Evolutionary conservation across 106 monocot genomes (phyloP), one percentile per base, ranked within the genome.

Genomic region (Allium fistulosum): DNA sequence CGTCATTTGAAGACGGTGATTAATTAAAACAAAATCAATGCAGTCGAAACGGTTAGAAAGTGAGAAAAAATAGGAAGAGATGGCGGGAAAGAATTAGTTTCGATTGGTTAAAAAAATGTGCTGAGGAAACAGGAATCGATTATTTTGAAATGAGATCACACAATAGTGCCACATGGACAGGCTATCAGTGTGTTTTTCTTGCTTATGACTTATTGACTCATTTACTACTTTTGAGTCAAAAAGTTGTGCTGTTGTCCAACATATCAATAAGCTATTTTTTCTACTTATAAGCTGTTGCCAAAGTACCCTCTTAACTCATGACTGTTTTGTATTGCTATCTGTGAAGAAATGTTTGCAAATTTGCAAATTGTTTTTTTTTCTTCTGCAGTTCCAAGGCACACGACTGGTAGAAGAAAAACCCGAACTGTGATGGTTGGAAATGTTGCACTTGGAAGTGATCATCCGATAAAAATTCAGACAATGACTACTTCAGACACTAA

Each of bases 401-500:
- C 79, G 65, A 90, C 93, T 17, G 79, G 87, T 11, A 80, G 99
- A 74, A 87, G 99, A 74, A 99, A 80, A 66, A 99, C 99, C 13
- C 71, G 93, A 15, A 99, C 99, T 4, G 87, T 99, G 57, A 93
- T 90, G 93, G 83, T 99, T 12, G 99, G 99, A 72, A 81, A 85
- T 75, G 93, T 99, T 27, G 75, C 90, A 59, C 84, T 99, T 74
- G 99, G 99, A n/a, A 93, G 93, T 46, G 87, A 93, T 6, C 87
- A 99, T 79, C 99, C 93, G 7, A 93, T 93, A 22, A 22, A 22
- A 22, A 22, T 97, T 58, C 97, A 97, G 66, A 97, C 97, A 6
- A 97, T 97, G 97, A 97, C 97, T 28, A 97, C 89, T 16, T 97
- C 92, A 14, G 97, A 97, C 71, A 97, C 97, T 63, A 97, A 97